Evolutionary conservation across 2,329 filamentous ascomycete species (phyloP).

Genomic region (Coniochaeta sp.): DNA sequence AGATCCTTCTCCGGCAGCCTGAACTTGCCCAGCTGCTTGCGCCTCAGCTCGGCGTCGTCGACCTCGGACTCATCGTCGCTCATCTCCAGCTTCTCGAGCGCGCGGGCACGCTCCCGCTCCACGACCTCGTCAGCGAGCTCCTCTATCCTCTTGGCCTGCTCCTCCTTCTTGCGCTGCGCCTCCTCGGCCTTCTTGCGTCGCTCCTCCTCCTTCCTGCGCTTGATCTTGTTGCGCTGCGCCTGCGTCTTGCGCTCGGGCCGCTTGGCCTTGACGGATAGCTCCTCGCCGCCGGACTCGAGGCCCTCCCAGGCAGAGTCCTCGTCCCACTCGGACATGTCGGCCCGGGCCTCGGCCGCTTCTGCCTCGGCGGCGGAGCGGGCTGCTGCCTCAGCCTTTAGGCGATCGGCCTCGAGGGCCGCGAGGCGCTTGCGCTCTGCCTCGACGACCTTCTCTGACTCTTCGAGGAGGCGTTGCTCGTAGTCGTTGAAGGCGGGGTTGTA

Average conservation of each 20-base stretch:
- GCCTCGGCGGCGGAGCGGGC: slow-evolving; percentile 64
- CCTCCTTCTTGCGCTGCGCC: slow-evolving; percentile 63
- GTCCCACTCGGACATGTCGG: slow-evolving; percentile 63
- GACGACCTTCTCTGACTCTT: slow-evolving; percentile 72
- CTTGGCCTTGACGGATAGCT: slow-evolving; percentile 58
- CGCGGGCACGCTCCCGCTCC: slow-evolving; percentile 45
- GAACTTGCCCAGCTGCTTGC: slow-evolving; percentile 65
- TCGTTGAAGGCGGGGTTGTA: slow-evolving; percentile 89
- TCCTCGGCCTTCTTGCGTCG: slow-evolving; percentile 66
- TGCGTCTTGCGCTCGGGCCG: slow-evolving; percentile 78
- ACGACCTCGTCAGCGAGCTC: slow-evolving; percentile 57
- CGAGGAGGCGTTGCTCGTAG: slow-evolving; percentile 68
- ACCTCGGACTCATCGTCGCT: slow-evolving; percentile 46
- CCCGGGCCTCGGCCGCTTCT: slow-evolving; percentile 62
- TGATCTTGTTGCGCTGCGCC: slow-evolving; percentile 77
- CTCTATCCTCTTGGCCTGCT: slow-evolving; percentile 65
- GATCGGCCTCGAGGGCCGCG: slow-evolving; percentile 57
- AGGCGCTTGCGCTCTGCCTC: slow-evolving; percentile 71
- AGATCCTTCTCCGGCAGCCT: slow-evolving; percentile 71
- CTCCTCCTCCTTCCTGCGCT: slow-evolving; percentile 83
- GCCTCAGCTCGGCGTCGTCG: slow-evolving; percentile 58
- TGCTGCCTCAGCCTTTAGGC: slow-evolving; percentile 58
- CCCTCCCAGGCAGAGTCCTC: slow-evolving; percentile 91
- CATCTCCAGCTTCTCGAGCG: slow-evolving; percentile 32
- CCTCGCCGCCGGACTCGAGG: slow-evolving; percentile 73